Evolutionary conservation across 208 protist species (phyloP), one percentile per base, ranked within the genome.

Genomic region (Leishmania martiniquensis): DNA sequence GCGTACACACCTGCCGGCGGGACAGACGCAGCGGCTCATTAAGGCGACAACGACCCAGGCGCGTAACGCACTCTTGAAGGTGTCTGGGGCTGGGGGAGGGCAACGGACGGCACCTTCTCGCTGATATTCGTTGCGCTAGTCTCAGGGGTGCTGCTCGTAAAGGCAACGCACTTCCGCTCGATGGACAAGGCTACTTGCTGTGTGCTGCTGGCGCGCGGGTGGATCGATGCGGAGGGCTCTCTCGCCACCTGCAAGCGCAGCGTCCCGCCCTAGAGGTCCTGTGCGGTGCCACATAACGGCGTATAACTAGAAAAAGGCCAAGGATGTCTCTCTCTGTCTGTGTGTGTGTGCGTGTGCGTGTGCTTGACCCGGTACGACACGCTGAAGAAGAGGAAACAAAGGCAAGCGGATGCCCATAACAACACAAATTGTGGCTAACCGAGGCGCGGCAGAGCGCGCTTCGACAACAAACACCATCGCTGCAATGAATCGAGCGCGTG

Each of bases 31-130:
- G 37, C 57, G 32, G n/a, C 52, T 81, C 9, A n/a, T 81, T 25
- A 67, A 66, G 62, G 60, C 7, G 60, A 81, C 77, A 9, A 49
- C 54, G 4, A 15, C n/a, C 42, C 62, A 81, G 63, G 77, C 77
- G 4, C 77, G 77, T 32, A 49, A 76, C 34, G 63, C 62, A 6
- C 71, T 81, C 59, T 25, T 72, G 71, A 70, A 75, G 29, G 77
- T 73, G 17, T 65, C 70, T 5, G 71, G 71, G 22, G 62, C 44
- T 17, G 77, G 59, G 13, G 63, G 63, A 25, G 32, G 20, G 22
- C 9, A 34, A 45, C 22, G 5, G 63, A 32, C 20, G 32, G 20
- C 29, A 17, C 9, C 39, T 4, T 2, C 62, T 2, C n/a, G n/a
- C 17, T 75, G 66, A 52, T 37, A 1, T 57, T 51, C 52, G n/a